phyloP scores from a whole-genome alignment of 768 basidiomycete species.

The Collybia sp. region DNA sequence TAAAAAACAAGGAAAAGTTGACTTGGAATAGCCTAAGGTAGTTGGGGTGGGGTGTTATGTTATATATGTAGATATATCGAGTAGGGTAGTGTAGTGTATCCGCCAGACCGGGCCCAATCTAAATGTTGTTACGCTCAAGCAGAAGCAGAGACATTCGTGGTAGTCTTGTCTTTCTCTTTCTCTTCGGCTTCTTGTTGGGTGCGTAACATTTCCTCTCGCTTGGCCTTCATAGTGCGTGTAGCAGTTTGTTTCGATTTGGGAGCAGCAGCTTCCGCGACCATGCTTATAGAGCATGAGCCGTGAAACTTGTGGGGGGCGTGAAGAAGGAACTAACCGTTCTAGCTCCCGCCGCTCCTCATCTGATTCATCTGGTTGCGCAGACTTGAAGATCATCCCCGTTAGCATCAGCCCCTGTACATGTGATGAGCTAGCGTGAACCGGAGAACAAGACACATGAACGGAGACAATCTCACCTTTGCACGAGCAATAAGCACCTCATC shows the following conservation, averaged over 20 bases:
- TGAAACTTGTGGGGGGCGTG: not conserved
- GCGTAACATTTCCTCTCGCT: slow-evolving; percentile 34
- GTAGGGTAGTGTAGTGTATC: too few relatives aligned
- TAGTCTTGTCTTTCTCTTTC: slow-evolving; percentile 5
- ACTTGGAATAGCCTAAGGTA: too few relatives aligned
- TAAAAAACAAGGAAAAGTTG: too few relatives aligned
- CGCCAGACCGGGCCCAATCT: too few relatives aligned
- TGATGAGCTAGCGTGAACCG: not conserved
- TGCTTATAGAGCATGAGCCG: slow-evolving; percentile 35
- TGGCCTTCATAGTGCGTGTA: slow-evolving; percentile 29
- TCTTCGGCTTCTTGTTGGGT: slow-evolving; percentile 22
- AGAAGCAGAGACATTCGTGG: slow-evolving; percentile 3
- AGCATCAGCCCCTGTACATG: slow-evolving; percentile 69
- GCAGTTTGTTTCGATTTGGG: slow-evolving; percentile 58
- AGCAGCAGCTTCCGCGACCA: slow-evolving; percentile 83
- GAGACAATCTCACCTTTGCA: slow-evolving; percentile 59
- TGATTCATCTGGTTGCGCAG: slow-evolving; percentile 78
- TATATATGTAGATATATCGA: too few relatives aligned
- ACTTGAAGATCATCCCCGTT: slow-evolving; percentile 88
- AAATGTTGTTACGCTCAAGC: too few relatives aligned
- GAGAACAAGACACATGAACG: too few relatives aligned
- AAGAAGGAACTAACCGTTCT: slow-evolving; percentile 61
- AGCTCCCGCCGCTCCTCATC: slow-evolving; percentile 94
- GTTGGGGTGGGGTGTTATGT: too few relatives aligned
- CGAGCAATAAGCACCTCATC: slow-evolving; percentile 73